phyloP scores from a whole-genome alignment of 495 filamentous ascomycete species.

The Usnea hakonensis region DNA sequence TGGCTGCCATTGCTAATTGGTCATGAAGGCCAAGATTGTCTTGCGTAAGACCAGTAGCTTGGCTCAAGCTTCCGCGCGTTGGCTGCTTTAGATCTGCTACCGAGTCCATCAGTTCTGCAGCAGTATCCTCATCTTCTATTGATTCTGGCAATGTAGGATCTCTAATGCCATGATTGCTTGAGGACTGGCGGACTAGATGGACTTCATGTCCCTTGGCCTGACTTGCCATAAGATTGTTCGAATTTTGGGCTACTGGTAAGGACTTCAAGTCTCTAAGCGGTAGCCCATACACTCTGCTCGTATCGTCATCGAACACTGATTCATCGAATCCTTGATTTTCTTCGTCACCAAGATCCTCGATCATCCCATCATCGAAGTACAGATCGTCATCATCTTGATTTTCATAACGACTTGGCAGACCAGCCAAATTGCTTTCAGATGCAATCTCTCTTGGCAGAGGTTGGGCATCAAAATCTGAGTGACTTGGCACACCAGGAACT shows the following conservation, averaged over 20 bases:
- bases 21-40: constrained; percentile 64
- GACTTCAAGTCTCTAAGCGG: constrained; percentile 28
- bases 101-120: constrained; percentile 21
- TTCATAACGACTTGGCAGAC: constrained; percentile 20
- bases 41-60: constrained; percentile 35
- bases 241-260: constrained; percentile 30
- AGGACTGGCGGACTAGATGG: not conserved
- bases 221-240: not conserved
- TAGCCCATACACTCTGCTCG: constrained; percentile 38
- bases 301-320: constrained; percentile 67
- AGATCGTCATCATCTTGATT: constrained; percentile 66
- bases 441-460: not conserved
- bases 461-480: constrained; percentile 10
- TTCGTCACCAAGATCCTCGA: constrained; percentile 46
- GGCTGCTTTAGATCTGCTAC: constrained; percentile 16
- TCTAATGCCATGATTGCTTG: constrained; percentile 16
- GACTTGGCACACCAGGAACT: constrained; percentile 24
- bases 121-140: constrained; percentile 11
- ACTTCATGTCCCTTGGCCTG: not conserved
- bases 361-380: constrained; percentile 76
- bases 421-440: constrained; percentile 16
- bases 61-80: constrained; percentile 23
- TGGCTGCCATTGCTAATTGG: constrained; percentile 71
- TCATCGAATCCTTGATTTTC: constrained; percentile 62
- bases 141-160: constrained; percentile 7